Base-by-base conservation (phyloP, 148 eudicot species). In the Amaranthus palmeri region DNA sequence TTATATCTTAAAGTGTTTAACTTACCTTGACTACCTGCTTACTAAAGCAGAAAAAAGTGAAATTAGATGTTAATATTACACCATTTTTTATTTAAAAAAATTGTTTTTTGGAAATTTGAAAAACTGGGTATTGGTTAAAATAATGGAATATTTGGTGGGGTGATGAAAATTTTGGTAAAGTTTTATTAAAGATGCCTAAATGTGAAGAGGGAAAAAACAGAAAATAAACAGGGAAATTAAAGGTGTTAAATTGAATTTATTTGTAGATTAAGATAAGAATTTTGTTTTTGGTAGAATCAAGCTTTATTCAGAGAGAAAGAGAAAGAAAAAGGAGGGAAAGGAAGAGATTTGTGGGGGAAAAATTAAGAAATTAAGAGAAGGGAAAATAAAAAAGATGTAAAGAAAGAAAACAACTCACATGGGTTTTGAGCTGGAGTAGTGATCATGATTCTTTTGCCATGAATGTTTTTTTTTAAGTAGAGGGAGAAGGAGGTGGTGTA, bases 361-460 rank as follows among this genome's bases (percentile, higher is more conserved):
- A 80, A 52, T 40, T 68, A 48, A 47, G 14, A 74, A 61, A 71
- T 71, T 51, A 71, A 42, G 42, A 65, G 70, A 78, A 68, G 80
- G 8, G 54, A 9, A 61, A n/a, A 57, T 7, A 12, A 52, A 54
- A 43, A 54, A 46, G 54, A 48, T 13, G 25, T 10, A 70, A 70
- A 58, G 72, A 68, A 77, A 61, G 76, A 79, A 53, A 80, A 57
- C 68, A 81, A 70, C 75, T 85, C 88, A 92, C 92, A 85, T 89
- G 97, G 87, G 85, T 79, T 67, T 83, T 63, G 85, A 87, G 90
- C 69, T 70, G 87, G 86, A 73, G 84, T 59, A 62, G 74, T 76
- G 84, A 84, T 92, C 72, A 87, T 88, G 85, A 88, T 82, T 79
- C 85, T 78, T 79, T 85, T 75, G 83, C 71, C 90, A 88, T 84